Conservation (phyloP, 1,284 basidiomycete species). For the Porphyrellus sp. region DNA sequence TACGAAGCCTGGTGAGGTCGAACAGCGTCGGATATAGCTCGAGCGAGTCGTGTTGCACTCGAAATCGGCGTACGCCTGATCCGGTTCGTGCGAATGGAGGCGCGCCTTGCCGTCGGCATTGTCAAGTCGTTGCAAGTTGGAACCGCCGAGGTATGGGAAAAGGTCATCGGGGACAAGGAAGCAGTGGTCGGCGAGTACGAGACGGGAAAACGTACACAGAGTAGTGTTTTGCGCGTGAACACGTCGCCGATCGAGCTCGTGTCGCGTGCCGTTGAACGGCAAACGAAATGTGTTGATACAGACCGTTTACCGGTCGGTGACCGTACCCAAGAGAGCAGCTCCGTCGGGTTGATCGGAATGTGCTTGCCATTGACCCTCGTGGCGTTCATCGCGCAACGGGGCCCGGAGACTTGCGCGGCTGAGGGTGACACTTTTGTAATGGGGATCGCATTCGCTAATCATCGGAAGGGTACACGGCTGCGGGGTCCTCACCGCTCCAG, state of each 20-base stretch:
- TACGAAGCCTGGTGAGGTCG: conserved; percentile 18
- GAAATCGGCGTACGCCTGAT: conserved; percentile 36
- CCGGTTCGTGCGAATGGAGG: conserved; percentile 38
- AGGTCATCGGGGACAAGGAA: background rate
- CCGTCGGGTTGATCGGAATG: conserved; percentile 45
- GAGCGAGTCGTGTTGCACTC: conserved; percentile 26
- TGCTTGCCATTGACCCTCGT: conserved; percentile 34
- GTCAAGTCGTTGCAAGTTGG: conserved; percentile 22
- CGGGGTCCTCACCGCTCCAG: conserved; percentile 42
- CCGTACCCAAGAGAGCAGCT: conserved; percentile 37
- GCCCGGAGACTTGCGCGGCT: conserved; percentile 34
- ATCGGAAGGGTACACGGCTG: conserved; percentile 38
- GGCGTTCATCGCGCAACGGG: conserved; percentile 41
- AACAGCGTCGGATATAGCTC: conserved; percentile 30
- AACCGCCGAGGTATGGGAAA: background rate
- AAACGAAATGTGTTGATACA: conserved; percentile 35
- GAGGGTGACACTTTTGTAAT: conserved; percentile 35
- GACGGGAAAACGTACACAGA: conserved; percentile 38
- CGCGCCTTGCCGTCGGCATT: conserved; percentile 25
- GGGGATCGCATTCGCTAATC: conserved; percentile 44
- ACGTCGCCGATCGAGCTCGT: conserved; percentile 46
- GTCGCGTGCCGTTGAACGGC: conserved; percentile 23
- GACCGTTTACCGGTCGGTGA: conserved; percentile 36
- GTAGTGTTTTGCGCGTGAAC: conserved; percentile 55
- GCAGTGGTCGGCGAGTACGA: background rate